Conservation (phyloP, 73 alveolate species). For the Paramecium primaurelia region DNA sequence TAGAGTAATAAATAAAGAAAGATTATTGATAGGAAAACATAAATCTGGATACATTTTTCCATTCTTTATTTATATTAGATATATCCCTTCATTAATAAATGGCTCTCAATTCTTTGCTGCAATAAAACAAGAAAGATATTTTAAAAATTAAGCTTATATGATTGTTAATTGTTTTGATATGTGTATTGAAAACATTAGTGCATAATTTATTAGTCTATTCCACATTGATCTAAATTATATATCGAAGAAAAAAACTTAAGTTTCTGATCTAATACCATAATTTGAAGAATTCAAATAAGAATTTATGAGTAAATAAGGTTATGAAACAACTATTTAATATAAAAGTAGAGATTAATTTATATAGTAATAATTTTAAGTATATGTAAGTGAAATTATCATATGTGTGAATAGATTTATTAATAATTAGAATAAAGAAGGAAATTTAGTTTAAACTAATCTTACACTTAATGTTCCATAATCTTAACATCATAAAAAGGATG, state of each 20-base stretch:
- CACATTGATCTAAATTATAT: slow-evolving; percentile 43
- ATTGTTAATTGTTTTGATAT: slow-evolving; percentile 27
- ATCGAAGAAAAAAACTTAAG: not conserved
- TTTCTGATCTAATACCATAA: not conserved
- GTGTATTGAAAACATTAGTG: slow-evolving; percentile 9
- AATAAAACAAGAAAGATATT: slow-evolving; percentile 1
- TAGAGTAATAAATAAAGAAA: slow-evolving; percentile 37
- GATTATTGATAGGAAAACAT: slow-evolving; percentile 13
- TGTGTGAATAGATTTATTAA: not conserved
- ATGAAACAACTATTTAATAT: slow-evolving; percentile 12
- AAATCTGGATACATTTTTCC: slow-evolving; percentile 49
- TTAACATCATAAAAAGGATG: not conserved
- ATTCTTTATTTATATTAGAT: slow-evolving; percentile 35
- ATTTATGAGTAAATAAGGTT: slow-evolving; percentile 23
- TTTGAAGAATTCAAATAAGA: slow-evolving; percentile 30
- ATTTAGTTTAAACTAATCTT: not conserved
- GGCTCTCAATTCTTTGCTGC: slow-evolving; percentile 51
- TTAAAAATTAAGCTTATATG: slow-evolving; percentile 24
- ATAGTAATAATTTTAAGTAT: not conserved
- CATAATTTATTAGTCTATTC: slow-evolving; percentile 1
- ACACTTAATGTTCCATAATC: not conserved
- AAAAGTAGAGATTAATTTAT: not conserved
- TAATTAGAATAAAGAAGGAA: not conserved
- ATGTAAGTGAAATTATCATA: not conserved
- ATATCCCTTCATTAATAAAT: slow-evolving; percentile 52